phyloP scores from a whole-genome alignment of 805 yeast genomes.

The Suhomyces xylopsoci region DNA sequence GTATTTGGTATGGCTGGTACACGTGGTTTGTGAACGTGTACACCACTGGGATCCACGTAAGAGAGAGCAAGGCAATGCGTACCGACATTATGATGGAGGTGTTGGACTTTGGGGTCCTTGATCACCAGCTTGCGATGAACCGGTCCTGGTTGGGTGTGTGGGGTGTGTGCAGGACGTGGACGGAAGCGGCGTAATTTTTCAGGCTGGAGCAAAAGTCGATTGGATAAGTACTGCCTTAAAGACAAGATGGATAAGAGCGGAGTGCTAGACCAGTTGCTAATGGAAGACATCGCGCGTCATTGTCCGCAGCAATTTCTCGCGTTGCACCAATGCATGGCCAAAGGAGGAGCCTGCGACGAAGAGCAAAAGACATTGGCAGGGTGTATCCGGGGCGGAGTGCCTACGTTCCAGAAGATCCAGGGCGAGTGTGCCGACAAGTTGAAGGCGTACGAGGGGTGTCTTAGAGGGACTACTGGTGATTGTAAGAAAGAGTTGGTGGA shows the following conservation, averaged over 20 bases:
- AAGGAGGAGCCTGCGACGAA: slow-evolving; percentile 53
- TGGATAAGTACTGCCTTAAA: neutral
- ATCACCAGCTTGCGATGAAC: neutral
- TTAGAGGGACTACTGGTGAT: slow-evolving; percentile 39
- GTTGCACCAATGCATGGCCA: slow-evolving; percentile 69
- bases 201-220: neutral
- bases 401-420: slow-evolving; percentile 69
- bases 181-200: neutral
- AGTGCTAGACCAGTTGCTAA: slow-evolving; percentile 64
- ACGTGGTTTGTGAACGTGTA: slow-evolving; percentile 67
- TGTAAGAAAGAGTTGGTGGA: slow-evolving; percentile 53
- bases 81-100: neutral
- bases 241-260: slow-evolving; percentile 2
- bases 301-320: slow-evolving; percentile 73
- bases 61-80: slow-evolving; percentile 20
- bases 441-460: slow-evolving; percentile 64
- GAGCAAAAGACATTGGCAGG: slow-evolving; percentile 56
- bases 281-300: slow-evolving; percentile 72
- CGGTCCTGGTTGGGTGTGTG: neutral
- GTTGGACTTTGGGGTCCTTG: neutral
- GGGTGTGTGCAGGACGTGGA: neutral
- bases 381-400: slow-evolving; percentile 65
- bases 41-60: slow-evolving; percentile 76
- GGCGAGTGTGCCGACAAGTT: slow-evolving; percentile 56
- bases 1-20: slow-evolving; percentile 67